Evolutionary conservation across 345 rosid genomes (phyloP), one percentile per base, ranked within the genome.

Genomic region (Psidium friedrichsthalianum): DNA sequence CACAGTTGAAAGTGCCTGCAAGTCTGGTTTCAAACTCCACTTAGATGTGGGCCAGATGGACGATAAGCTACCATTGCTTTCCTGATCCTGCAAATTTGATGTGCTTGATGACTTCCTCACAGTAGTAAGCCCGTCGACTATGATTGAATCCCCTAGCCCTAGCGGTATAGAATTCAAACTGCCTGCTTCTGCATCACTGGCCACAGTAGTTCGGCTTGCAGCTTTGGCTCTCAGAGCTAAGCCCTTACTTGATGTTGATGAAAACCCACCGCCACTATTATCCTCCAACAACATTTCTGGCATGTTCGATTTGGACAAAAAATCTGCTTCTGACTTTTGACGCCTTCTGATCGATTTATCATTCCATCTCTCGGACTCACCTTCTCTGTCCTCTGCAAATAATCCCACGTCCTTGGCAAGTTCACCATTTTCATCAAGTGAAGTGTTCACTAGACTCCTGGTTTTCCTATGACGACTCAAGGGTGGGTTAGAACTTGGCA

Each of bases 81-180:
- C 94, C 69, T 89, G 89, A 76, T 96, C 96, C 83, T 91, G 96
- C 84, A 97, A 89, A 86, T 91, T 92, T 9, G 98, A 90, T 25
- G 96, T 92, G 89, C 99, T 96, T 83, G 94, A 90, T 18, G 97
- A 97, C 87, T 94, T 97, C 89, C 93, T 94, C 85, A 95, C 91
- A 44, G 57, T 92, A 13, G 56, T 88, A 51, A 88, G 85, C 82
- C 86, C 90, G 56, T 94, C 92, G 7, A 86, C 87, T 14, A 85
- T 86, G 58, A 84, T 55, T 32, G 87, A 76, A 87, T 92, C 94
- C 51, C 87, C 90, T 24, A 84, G 8, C 58, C 36, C 87, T 40
- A 86, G 27, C 16, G 91, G 91, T 55, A 83, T 56, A 0, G 90
- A 84, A 69, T 27, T 88, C 85, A 78, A 20, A 64, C 87, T 83